Evolutionary conservation across 225 moss, liverwort and hornwort species (phyloP).

Genomic region (Pseudisothecium myosuroides): DNA sequence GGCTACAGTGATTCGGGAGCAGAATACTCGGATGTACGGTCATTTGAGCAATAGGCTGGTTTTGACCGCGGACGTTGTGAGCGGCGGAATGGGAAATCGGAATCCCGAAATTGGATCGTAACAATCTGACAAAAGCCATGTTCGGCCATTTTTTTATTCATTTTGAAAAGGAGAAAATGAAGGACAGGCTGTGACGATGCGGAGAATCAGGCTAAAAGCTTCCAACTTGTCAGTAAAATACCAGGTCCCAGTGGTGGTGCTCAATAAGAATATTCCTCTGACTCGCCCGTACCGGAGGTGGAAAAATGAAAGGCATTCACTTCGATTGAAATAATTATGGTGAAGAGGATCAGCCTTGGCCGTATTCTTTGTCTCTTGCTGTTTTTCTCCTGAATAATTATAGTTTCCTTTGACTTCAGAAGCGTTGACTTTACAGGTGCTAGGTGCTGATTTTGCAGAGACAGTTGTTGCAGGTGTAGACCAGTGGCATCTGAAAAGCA

Average conservation of each 20-base stretch:
- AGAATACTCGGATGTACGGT: neutral
- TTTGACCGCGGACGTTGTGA: neutral
- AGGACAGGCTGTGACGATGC: neutral
- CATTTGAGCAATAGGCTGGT: neutral
- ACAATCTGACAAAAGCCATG: neutral
- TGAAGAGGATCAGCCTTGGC: neutral
- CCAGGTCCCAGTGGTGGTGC: neutral
- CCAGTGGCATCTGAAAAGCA: too few relatives aligned
- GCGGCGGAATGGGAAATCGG: neutral
- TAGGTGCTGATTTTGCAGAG: accelerated
- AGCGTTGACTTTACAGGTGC: accelerated
- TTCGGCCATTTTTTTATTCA: neutral
- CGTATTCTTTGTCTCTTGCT: neutral
- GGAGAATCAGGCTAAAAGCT: neutral
- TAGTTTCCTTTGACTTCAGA: accelerated
- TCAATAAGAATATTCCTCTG: neutral
- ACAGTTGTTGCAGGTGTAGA: accelerated
- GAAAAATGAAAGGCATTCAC: too few relatives aligned
- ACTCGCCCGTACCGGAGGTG: neutral
- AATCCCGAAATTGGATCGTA: neutral
- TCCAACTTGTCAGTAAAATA: neutral
- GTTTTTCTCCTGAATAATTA: too few relatives aligned
- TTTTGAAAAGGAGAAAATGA: neutral
- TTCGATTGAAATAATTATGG: neutral
- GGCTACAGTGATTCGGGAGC: too few relatives aligned